Conservation (phyloP, 2,329 filamentous ascomycete genomes). For the Lachnellula occidentalis region DNA sequence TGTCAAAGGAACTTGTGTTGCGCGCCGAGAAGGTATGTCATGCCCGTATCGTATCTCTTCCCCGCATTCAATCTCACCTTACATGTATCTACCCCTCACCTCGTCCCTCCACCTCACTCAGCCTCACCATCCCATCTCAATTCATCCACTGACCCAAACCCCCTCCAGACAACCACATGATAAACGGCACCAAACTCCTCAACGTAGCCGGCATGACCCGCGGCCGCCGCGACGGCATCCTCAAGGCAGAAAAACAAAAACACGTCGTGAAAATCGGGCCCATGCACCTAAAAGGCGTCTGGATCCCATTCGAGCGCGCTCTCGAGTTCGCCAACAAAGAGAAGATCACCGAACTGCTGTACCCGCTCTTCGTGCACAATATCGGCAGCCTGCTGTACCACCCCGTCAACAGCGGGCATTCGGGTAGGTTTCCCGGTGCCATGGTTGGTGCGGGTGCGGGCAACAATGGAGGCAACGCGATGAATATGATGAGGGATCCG, state of each 20-base stretch:
- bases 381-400: conserved; percentile 92
- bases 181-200: conserved; percentile 92
- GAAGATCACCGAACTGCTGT: conserved; percentile 91
- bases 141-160: background rate
- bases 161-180: conserved; percentile 85
- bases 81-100: background rate
- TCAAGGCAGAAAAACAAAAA: conserved; percentile 94
- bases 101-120: background rate
- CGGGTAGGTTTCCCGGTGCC: background rate
- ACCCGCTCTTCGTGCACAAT: conserved; percentile 94
- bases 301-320: conserved; percentile 94
- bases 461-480: background rate
- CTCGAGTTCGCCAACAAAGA: conserved; percentile 98
- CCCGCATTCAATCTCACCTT: background rate
- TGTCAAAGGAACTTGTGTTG: conserved; percentile 90
- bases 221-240: conserved; percentile 85
- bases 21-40: conserved; percentile 74
- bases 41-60: background rate
- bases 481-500: background rate
- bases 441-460: background rate
- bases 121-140: background rate
- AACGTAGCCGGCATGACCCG: conserved; percentile 98
- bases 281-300: conserved; percentile 97
- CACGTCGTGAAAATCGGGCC: conserved; percentile 98
- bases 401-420: conserved; percentile 72